A percentile compares a stretch with the other conserved stretches of the same genome.
Conservation (phyloP, 164 flowering plant species). For the Saururus chinensis region DNA sequence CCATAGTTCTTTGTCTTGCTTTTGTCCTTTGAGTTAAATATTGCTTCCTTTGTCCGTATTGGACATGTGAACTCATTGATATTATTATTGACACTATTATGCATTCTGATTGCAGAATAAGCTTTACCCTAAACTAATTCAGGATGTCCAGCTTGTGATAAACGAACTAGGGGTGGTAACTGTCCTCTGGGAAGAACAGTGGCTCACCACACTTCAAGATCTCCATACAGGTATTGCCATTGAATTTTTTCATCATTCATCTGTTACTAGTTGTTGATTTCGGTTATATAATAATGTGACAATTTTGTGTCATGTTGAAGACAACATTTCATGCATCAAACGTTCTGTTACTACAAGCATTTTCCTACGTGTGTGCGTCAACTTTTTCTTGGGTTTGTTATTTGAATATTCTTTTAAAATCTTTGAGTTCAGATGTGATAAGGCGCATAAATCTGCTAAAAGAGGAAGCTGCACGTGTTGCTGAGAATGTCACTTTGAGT, state of each 20-base stretch:
- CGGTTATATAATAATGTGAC: neutral
- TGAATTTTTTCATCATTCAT: neutral
- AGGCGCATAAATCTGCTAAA: slow-evolving; percentile 83
- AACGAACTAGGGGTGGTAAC: slow-evolving; percentile 80
- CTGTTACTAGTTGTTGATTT: neutral
- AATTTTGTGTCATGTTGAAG: neutral
- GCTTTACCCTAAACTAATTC: slow-evolving; percentile 75
- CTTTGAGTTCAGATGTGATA: slow-evolving; percentile 60
- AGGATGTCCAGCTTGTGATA: slow-evolving; percentile 89
- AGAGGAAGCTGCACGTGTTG: slow-evolving; percentile 86
- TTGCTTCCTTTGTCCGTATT: no score
- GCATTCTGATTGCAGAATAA: slow-evolving; percentile 46
- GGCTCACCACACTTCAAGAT: slow-evolving; percentile 99
- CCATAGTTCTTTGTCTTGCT: no score
- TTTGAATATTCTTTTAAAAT: neutral
- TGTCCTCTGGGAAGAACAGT: slow-evolving; percentile 96
- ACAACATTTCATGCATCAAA: neutral
- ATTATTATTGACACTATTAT: neutral
- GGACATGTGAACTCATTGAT: neutral
- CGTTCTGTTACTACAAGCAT: neutral
- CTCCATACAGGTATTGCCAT: slow-evolving; percentile 63
- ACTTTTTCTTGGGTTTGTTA: neutral
- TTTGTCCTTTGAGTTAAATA: no score
- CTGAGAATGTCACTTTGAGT: slow-evolving; percentile 77
- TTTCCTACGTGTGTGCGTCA: neutral